Evolutionary conservation across 805 yeast genomes (phyloP), one percentile per base, ranked within the genome.

Genomic region (Kluyveromyces siamensis): DNA sequence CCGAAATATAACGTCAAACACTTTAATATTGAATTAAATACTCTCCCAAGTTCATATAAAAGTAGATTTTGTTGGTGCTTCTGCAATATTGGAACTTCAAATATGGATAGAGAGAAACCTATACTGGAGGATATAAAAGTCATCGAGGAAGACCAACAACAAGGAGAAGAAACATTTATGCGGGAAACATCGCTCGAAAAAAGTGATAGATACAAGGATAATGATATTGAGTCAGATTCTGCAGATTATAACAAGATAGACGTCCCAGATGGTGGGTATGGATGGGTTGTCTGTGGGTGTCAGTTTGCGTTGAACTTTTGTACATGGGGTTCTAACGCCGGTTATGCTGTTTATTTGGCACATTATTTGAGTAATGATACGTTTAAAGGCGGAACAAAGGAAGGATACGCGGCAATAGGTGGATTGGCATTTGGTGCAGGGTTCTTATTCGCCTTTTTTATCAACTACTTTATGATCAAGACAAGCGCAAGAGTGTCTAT

Each of bases 241-340:
- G 6, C n/a, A 16, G 44, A 41, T 16, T 41, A 41, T 17, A 41
- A 41, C 17, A 41, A 41, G 44, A 41, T 41, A 14, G 37, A 41
- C 5, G 36, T 45, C 2, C 72, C 72, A 1, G 81, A 77, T 54
- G 73, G 71, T 42, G 80, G 80, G 8, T 66, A 70, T 40, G 80
- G 78, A 8, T 73, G 80, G 76, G 72, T 76, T 2, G 64, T 77
- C 13, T 72, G 73, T 16, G 57, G 74, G 21, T 73, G 73, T 0
- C 60, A 71, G 25, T 61, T 67, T 41, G 49, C 75, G 1, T 61
- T 73, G 46, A 74, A 71, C 50, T 69, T 72, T 52, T 63, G 69
- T 41, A 72, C 79, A 1, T 78, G 82, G 81, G 83, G 83, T n/a
- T 69, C 77, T 49, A 77, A 77, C 52, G 67, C 79, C 3, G 80